Evolutionary conservation across 768 basidiomycete species (phyloP), one percentile per base, ranked within the genome.

Genomic region (Galerina marginata): DNA sequence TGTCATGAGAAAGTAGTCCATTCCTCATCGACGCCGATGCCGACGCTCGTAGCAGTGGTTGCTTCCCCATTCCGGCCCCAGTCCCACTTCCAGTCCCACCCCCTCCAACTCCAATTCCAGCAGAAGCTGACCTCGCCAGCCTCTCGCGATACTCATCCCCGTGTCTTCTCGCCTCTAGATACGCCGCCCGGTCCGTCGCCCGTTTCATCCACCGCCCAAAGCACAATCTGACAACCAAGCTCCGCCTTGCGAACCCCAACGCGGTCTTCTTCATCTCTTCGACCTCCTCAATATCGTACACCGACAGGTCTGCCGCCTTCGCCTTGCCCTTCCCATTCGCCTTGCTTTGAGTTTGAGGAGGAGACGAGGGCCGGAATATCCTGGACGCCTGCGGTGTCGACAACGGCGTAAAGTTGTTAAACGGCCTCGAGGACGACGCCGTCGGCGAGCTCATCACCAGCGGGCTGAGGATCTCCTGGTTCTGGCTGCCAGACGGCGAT

Each of bases 61-160:
- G 61, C 16, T 66, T 67, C 29, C 54, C 7, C 29, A 33, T 33
- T 33, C 29, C 29, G 0, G 29, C 29, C 2, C 29, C 29, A 33
- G 0, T 33, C 29, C 29, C 29, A 33, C 4, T 7, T 7, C 29
- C 29, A 33, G 4, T 33, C 29, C 29, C 29, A 33, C 4, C 29
- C 29, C 29, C 29, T 33, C 29, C 29, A 33, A 33, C 29, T 33
- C 29, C 29, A 33, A 33, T 2, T 33, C 29, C 29, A 33, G 29
- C 29, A 33, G 29, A 71, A 57, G 16, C 42, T n/a, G 62, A 51
- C 49, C 64, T 55, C n/a, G 67, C 61, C 33, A 86, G 67, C 65
- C 83, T 88, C 59, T 81, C 74, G 45, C 83, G 82, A 69, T 92
- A 92, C 4, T 77, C 78, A 26, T 89, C 83, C 57, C 88, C 86